Evolutionary conservation across 257 asterid species (phyloP), one percentile per base, ranked within the genome.

Genomic region (Asclepias syriaca): DNA sequence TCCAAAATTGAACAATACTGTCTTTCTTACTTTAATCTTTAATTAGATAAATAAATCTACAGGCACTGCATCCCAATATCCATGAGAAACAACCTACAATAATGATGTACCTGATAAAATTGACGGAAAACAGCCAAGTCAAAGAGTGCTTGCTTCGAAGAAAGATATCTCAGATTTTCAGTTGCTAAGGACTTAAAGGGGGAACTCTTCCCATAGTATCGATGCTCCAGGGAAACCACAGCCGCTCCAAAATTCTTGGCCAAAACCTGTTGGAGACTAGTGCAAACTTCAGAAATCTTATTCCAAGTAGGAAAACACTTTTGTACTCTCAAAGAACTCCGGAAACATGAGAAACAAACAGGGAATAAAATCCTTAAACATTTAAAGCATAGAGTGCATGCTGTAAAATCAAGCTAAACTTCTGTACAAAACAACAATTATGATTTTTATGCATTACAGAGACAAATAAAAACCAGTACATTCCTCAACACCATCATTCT

Each of bases 231-330:
- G 65, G 96, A 70, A 72, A 95, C 92, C 68, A 95, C 82, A 51
- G 96, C 97, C 80, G 98, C 99, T 80, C 92, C 98, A 80, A 95
- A 95, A 83, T 90, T 90, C 84, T 88, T 92, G 12, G 98, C 99
- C 82, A 95, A 77, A 77, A 92, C 96, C 99, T 91, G 90, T 79
- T 53, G 32, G 66, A 68, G 46, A 77, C 59, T 32, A 51, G 68
- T 15, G 45, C 45, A 78, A 72, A 75, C 56, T 56, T 85, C 65
- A 80, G 81, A 78, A 68, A 29, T 72, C 48, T 53, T 37, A 55
- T 70, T 75, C 68, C 68, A 74, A 71, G 75, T 21, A 34, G 46
- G 59, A 54, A 45, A 77, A 18, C 3, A 37, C 15, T 16, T 63
- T 60, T 21, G 14, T 29, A 60, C 37, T 15, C 11, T 34, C 67